phyloP scores from a whole-genome alignment of 2,329 filamentous ascomycete species.

The Pyricularia pennisetigena region DNA sequence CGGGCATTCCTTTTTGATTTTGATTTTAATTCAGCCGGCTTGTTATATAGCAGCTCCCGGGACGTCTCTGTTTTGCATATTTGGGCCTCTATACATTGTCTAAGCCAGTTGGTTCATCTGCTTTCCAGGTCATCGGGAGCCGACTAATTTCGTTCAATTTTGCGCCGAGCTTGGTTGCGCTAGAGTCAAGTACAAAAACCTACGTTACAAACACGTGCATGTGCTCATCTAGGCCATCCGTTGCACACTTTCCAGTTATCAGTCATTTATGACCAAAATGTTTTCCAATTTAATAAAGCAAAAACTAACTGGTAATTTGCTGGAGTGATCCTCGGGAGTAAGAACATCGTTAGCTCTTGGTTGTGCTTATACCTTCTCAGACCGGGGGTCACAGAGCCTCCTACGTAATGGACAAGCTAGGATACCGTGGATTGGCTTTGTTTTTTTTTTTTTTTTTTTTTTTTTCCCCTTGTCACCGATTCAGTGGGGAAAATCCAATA shows the following conservation, averaged over 20 bases:
- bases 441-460: neutral
- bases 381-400: neutral
- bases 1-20: neutral
- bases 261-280: too few relatives aligned
- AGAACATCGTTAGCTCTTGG: neutral
- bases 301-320: neutral
- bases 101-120: too few relatives aligned
- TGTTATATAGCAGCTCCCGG: too few relatives aligned
- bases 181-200: too few relatives aligned
- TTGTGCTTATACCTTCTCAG: neutral
- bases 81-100: neutral
- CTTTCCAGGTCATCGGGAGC: too few relatives aligned
- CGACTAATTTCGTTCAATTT: too few relatives aligned
- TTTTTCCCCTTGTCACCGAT: neutral
- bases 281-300: neutral
- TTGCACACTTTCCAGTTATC: too few relatives aligned
- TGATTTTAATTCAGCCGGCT: neutral
- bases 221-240: too few relatives aligned
- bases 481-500: neutral
- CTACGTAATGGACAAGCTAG: neutral
- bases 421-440: neutral
- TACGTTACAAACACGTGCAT: too few relatives aligned
- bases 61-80: neutral
- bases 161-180: too few relatives aligned
- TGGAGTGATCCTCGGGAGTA: neutral